Conservation (phyloP, 2,329 filamentous ascomycete species). For the Rutstroemia sydowiana region DNA sequence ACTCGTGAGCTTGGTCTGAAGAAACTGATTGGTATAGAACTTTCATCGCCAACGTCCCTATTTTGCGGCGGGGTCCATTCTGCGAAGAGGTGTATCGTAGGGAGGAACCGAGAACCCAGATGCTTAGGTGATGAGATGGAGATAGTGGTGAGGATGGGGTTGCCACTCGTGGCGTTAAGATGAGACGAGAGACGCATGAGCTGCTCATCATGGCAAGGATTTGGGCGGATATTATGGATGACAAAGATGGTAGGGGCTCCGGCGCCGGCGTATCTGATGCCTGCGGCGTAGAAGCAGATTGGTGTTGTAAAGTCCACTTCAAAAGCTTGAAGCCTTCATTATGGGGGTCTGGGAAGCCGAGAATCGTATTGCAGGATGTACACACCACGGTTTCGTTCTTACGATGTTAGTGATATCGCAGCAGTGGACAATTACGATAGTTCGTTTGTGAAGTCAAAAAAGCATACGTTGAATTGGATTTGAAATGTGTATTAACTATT, state of each 20-base stretch:
- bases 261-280: background rate
- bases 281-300: background rate
- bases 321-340: constrained; percentile 21
- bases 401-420: background rate
- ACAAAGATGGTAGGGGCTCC: constrained; percentile 9
- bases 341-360: constrained; percentile 23
- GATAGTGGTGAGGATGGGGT: background rate
- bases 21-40: constrained; percentile 21
- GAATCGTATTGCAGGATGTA: constrained; percentile 14
- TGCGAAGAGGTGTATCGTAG: background rate
- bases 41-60: constrained; percentile 22
- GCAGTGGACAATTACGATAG: background rate
- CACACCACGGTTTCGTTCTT: background rate
- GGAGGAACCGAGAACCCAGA: constrained; percentile 4
- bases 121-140: too few species aligned
- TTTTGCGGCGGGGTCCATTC: background rate
- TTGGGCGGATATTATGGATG: constrained; percentile 17
- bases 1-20: constrained; percentile 9
- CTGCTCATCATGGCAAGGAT: constrained; percentile 10
- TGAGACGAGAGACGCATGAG: constrained; percentile 4
- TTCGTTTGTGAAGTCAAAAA: background rate
- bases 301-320: constrained; percentile 22
- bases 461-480: background rate
- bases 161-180: constrained; percentile 3
- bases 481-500: too few species aligned